Conservation (phyloP, 371 early-diverging fungal species). For the Quaeritorhiza haematococci region DNA sequence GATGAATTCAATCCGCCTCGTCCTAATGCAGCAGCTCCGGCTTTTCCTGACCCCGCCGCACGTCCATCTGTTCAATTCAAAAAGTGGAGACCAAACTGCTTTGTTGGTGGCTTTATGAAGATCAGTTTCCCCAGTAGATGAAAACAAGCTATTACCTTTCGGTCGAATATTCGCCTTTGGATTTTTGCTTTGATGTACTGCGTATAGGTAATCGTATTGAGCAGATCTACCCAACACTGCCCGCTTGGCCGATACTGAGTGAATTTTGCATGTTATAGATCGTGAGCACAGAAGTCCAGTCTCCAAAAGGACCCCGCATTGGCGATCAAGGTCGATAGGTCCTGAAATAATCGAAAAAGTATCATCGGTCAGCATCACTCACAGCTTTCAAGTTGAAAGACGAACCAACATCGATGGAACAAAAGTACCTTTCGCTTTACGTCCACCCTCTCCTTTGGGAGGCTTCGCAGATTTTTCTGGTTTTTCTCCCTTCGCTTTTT, state of each 20-base stretch:
- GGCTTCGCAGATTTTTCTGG: background rate
- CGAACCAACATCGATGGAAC: too few species aligned
- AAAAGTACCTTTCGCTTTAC: background rate
- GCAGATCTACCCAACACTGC: constrained; percentile 32
- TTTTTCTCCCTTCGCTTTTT: too few species aligned
- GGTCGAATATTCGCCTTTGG: background rate
- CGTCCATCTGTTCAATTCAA: too few species aligned
- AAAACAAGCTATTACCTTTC: background rate
- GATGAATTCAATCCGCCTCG: too few species aligned
- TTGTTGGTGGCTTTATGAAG: too few species aligned
- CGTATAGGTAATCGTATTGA: constrained; percentile 28
- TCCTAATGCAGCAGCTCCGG: too few species aligned
- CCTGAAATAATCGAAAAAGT: constrained; percentile 1
- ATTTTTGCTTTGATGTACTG: constrained; percentile 22
- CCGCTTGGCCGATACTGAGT: constrained; percentile 32
- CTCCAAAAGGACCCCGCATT: constrained; percentile 36
- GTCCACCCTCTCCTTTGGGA: background rate
- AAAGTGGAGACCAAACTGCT: too few species aligned
- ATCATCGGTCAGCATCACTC: background rate
- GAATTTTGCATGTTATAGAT: constrained; percentile 46
- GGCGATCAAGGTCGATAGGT: constrained; percentile 33
- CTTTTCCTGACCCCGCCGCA: too few species aligned
- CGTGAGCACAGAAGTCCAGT: constrained; percentile 25
- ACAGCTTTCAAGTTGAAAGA: too few species aligned
- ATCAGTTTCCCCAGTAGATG: constrained; percentile 60